Evolutionary conservation across 2,329 filamentous ascomycete species (phyloP), one percentile per base, ranked within the genome.

Genomic region (Talaromyces sp.): DNA sequence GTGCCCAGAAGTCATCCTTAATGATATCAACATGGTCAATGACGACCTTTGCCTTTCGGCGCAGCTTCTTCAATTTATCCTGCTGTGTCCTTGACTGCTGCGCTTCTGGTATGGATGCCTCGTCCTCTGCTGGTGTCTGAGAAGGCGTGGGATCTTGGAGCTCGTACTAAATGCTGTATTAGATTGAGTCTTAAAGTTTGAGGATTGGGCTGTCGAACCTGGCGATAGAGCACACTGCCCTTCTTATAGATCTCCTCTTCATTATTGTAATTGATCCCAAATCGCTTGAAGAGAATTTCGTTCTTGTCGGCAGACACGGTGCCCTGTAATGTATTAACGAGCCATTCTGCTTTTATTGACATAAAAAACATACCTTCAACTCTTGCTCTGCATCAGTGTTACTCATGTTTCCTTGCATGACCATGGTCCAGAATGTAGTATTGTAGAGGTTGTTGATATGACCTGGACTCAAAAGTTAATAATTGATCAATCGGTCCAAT

Each of bases 391-490:
- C 94, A 53, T 90, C 88, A 46, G 86, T 87, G 27, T 85, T 83
- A 47, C 83, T 86, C 77, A 94, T 82, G 0, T 87, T 89, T 2
- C 90, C 92, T 43, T 85, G 78, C 58, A 90, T 85, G 19, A 97
- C 88, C 65, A 99, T 78, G 1, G 87, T 80, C 94, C 94, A 99
- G 71, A 97, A 97, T 0, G 91, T 90, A 0, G 94, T 99, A 70
- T 99, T 99, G 74, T 97, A 99, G 4, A 99, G 82, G 67, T 99
- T 99, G 73, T 99, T 99, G 65, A 99, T 96, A 70, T 99, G 94
- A 61, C 90, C 90, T 93, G 54, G 14, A 17, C 10, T 16, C 3
- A 13, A 14, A 8, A 0, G 16, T 58, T 22, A 58, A 51, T 17
- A 10, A 5, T 10, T 16, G 19, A 6, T n/a, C n/a, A 16, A 7